These are phyloP conservation scores for Populus euphratica DNA, from an alignment of 345 rosid species.

Conservation along the genomic window DNA sequence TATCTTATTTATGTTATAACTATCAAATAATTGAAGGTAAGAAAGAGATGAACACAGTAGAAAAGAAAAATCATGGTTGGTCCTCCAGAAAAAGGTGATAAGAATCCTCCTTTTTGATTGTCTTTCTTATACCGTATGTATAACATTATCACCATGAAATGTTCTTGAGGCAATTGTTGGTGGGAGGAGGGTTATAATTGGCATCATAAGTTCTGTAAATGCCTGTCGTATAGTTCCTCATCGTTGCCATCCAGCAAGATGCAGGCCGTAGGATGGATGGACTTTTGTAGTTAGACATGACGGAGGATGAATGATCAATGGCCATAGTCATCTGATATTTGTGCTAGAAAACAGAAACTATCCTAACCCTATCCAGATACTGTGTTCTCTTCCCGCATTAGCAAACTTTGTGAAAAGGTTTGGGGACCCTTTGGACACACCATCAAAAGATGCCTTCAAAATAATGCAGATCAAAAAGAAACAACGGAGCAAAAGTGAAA, in stretches of 20 bases:
- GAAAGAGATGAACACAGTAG: no score
- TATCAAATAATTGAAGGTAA: no score
- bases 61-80: no score
- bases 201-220: background rate
- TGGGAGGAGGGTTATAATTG: background rate
- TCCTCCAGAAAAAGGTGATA: no score
- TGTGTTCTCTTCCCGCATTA: background rate
- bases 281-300: background rate
- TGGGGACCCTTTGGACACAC: constrained; percentile 6
- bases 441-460: constrained; percentile 1
- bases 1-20: no score
- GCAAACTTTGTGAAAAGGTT: background rate
- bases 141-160: no score
- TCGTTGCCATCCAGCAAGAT: background rate
- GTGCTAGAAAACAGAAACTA: background rate
- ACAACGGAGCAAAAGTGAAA: background rate
- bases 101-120: no score
- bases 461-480: background rate
- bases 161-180: background rate
- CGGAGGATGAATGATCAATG: background rate
- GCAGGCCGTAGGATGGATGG: background rate
- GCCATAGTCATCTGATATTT: background rate
- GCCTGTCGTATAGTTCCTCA: background rate
- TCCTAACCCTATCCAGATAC: background rate
- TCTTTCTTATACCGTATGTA: no score